Percentiles rank a stretch among this genome's conserved stretches.
Evolutionary conservation across 1,284 basidiomycete species (phyloP).

Genomic region (Wolfiporia cocos): DNA sequence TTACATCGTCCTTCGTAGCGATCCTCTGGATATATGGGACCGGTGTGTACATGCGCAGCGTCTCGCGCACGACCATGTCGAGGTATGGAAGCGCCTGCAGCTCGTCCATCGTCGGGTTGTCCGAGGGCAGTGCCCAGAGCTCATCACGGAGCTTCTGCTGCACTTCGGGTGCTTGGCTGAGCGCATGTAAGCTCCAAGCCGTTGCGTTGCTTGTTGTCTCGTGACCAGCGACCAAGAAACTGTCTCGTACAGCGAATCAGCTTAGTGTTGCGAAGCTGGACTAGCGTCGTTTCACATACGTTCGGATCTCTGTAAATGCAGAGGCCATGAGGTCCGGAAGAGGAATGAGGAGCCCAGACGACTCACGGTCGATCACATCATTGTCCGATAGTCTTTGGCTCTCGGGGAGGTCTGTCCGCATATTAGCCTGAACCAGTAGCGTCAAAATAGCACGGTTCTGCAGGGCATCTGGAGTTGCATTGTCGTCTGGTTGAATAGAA

Average conservation of each 20-base stretch:
- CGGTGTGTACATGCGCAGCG: constrained; percentile 60
- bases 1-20: constrained; percentile 42
- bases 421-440: constrained; percentile 39
- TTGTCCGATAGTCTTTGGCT: constrained; percentile 43
- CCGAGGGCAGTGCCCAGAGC: constrained; percentile 34
- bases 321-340: background rate
- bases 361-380: constrained; percentile 50
- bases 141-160: constrained; percentile 56
- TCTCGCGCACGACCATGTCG: constrained; percentile 67
- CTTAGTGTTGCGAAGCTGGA: too few relatives aligned
- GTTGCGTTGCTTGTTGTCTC: constrained; percentile 52
- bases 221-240: constrained; percentile 61
- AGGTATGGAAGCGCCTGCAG: constrained; percentile 54
- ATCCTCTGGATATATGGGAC: constrained; percentile 50
- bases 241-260: too few relatives aligned
- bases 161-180: constrained; percentile 46
- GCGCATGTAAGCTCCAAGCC: constrained; percentile 60
- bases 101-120: constrained; percentile 10
- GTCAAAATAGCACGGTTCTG: constrained; percentile 25
- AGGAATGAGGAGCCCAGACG: constrained; percentile 20
- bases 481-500: constrained; percentile 8
- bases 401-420: constrained; percentile 35
- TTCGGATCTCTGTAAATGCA: constrained; percentile 8
- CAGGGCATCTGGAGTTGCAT: constrained; percentile 2
- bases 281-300: constrained; percentile 15